phyloP scores from a whole-genome alignment of 2,329 filamentous ascomycete genomes.

The Stagonosporopsis vannaccii region DNA sequence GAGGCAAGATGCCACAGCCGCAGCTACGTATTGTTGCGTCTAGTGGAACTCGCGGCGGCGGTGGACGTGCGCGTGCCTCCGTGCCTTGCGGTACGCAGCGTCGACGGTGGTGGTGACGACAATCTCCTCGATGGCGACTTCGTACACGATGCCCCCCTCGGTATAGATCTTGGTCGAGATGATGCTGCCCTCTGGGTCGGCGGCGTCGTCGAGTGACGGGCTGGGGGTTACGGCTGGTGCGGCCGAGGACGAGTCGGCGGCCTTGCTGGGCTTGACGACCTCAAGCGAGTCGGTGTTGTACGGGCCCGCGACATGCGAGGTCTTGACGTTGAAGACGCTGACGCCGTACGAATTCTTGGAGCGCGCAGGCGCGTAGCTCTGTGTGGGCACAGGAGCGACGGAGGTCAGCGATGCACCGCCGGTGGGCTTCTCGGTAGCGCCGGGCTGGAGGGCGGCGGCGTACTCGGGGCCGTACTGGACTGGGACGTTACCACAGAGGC shows the following conservation, averaged over 20 bases:
- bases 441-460: conserved; percentile 42
- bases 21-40: not conserved
- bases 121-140: conserved; percentile 55
- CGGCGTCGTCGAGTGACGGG: conserved; percentile 24
- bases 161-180: conserved; percentile 54
- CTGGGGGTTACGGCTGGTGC: conserved; percentile 27
- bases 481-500: conserved; percentile 72
- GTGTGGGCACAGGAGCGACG: conserved; percentile 40
- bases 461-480: conserved; percentile 55
- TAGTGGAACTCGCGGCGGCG: conserved; percentile 23
- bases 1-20: not conserved
- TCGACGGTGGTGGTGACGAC: conserved; percentile 52
- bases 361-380: conserved; percentile 44
- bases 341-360: conserved; percentile 44
- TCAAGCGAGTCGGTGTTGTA: conserved; percentile 17
- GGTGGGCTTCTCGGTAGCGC: conserved; percentile 33
- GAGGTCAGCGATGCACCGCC: conserved; percentile 24
- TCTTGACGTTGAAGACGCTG: conserved; percentile 39
- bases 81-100: conserved; percentile 31
- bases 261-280: conserved; percentile 15
- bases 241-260: not conserved
- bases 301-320: not conserved
- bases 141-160: conserved; percentile 53
- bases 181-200: conserved; percentile 26
- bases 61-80: conserved; percentile 35